Base-by-base conservation (phyloP, 805 yeast genomes). In the Pichia thaimueangensis region DNA sequence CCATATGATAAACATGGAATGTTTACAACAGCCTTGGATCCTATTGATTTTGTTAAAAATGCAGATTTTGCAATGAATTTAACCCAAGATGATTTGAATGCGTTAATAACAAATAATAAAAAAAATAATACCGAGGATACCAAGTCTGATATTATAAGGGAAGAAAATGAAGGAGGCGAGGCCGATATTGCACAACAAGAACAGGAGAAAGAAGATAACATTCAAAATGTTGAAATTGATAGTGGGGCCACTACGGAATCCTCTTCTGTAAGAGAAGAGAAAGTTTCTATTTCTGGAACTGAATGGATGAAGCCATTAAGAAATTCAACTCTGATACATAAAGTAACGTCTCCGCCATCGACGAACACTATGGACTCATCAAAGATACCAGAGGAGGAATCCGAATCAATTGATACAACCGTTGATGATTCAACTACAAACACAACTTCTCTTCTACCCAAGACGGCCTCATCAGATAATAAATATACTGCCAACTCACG, bases 1-100 rank as follows among this genome's bases (percentile, higher is more conserved):
- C 62, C 67, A 0, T 51, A 46, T 31, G 54, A 60, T 4, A 45
- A 53, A n/a, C 48, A 55, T 3, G 69, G 69, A 7, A 51, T 64
- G 50, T 64, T 63, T 47, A 48, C 44, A 6, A 45, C 55, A 2
- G 56, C 66, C 4, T 37, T 44, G 5, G 65, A 61, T 47, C 65
- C 64, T 24, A 39, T 60, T 20, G 48, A 49, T 28, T 55, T 51
- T 31, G 40, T 58, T 3, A 43, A 39, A 19, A 30, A 28, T 13
- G 22, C 27, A 13, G 15, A 24, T 21, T 30, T 30, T 6, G 34
- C 29, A 6, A 36, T 27, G 17, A 29, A 43, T 17, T 3, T 47
- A 7, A n/a, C 41, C 4, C 36, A 27, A n/a, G 21, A 27, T 2
- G 34, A 27, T 15, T 20, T 24, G n/a, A 27, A 37, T 24, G 23